These are phyloP conservation scores for Phytophthora cactorum DNA, from an alignment of 352 stramenopile species.

Conservation along the genomic window DNA sequence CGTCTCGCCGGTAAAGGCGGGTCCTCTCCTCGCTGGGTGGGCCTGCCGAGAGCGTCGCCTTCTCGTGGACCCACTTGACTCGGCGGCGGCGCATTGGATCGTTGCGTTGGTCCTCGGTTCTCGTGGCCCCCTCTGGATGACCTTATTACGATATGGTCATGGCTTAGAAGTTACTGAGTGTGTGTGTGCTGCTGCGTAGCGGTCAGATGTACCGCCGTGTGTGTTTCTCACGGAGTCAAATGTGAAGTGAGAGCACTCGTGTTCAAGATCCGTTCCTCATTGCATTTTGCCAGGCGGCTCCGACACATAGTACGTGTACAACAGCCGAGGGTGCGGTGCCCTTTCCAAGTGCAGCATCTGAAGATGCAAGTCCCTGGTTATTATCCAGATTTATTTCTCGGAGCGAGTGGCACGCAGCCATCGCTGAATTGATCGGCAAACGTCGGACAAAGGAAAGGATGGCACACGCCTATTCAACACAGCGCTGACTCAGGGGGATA, in stretches of 20 bases:
- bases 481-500: conserved; percentile 10
- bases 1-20: conserved; percentile 40
- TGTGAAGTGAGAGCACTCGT: conserved; percentile 17
- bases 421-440: conserved; percentile 26
- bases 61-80: conserved; percentile 8
- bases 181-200: conserved; percentile 5
- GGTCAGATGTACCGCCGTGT: conserved; percentile 4
- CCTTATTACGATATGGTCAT: conserved; percentile 33
- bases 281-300: conserved; percentile 25
- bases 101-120: conserved; percentile 29
- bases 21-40: conserved; percentile 29
- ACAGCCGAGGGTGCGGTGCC: background rate
- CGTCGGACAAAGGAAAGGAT: conserved; percentile 18
- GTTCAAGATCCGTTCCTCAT: conserved; percentile 4
- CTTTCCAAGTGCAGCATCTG: conserved; percentile 26
- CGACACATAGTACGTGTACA: conserved; percentile 1
- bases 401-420: conserved; percentile 19
- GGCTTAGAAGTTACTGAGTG: background rate
- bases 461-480: background rate
- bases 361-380: conserved; percentile 30
- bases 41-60: conserved; percentile 22
- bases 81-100: conserved; percentile 24
- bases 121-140: conserved; percentile 25
- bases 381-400: conserved; percentile 38
- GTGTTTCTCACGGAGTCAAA: conserved; percentile 18